phyloP scores from a whole-genome alignment of 768 basidiomycete genomes.

The Trametes cubensis region DNA sequence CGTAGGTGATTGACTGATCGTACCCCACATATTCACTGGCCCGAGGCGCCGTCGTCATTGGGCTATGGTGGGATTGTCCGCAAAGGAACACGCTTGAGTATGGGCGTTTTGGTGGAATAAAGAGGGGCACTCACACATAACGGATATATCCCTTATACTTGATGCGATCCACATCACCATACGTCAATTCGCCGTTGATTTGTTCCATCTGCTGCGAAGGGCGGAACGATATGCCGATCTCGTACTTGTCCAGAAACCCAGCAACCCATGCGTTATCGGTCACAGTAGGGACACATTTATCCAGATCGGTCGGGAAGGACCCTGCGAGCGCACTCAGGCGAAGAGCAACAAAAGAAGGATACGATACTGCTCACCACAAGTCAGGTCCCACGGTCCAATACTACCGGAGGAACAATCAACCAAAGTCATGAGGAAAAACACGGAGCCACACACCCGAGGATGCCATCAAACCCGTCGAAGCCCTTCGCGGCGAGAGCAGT shows the following conservation, averaged over 20 bases:
- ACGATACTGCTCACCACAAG: slow-evolving; percentile 25
- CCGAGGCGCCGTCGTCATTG: slow-evolving; percentile 30
- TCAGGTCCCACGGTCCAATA: slow-evolving; percentile 52
- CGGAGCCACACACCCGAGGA: slow-evolving; percentile 40
- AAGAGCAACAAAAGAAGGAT: background rate
- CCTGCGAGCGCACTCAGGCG: background rate
- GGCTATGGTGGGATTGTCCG: slow-evolving; percentile 5
- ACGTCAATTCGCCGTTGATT: slow-evolving; percentile 27
- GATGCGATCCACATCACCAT: slow-evolving; percentile 22
- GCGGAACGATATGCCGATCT: slow-evolving; percentile 52
- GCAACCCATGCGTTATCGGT: slow-evolving; percentile 52
- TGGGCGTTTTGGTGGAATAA: too few species aligned
- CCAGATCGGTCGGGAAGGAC: background rate
- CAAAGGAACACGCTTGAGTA: too few species aligned
- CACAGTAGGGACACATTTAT: slow-evolving; percentile 47
- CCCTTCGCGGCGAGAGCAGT: slow-evolving; percentile 42
- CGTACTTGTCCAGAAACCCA: slow-evolving; percentile 43
- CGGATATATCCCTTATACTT: slow-evolving; percentile 31
- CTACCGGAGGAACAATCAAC: background rate
- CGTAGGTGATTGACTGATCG: slow-evolving; percentile 33
- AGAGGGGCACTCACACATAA: slow-evolving; percentile 28
- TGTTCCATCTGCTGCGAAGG: slow-evolving; percentile 39
- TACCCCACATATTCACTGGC: slow-evolving; percentile 35
- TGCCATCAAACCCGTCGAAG: slow-evolving; percentile 53
- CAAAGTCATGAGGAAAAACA: background rate